These are phyloP conservation scores for Scedosporium dehoogii DNA, from an alignment of 2,329 filamentous ascomycete genomes.

Conservation along the genomic window DNA sequence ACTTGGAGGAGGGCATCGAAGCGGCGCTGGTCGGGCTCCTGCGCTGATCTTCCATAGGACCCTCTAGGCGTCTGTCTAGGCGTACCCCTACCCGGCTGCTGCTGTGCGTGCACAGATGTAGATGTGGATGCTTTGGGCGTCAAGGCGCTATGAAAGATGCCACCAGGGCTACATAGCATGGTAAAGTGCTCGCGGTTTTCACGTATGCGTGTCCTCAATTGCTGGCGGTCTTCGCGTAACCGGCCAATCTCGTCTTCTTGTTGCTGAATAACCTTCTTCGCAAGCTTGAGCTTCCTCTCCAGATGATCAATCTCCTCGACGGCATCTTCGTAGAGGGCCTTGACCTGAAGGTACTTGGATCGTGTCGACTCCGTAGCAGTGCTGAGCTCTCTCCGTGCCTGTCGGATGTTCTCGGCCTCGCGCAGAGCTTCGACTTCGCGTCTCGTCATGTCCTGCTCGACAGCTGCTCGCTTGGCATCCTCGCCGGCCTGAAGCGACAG, in stretches of 20 bases:
- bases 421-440: conserved; percentile 80
- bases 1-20: conserved; percentile 77
- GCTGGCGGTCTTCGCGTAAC: conserved; percentile 65
- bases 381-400: conserved; percentile 44
- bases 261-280: conserved; percentile 69
- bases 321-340: conserved; percentile 55
- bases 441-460: conserved; percentile 87
- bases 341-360: conserved; percentile 49
- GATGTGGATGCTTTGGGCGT: conserved; percentile 35
- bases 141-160: conserved; percentile 52
- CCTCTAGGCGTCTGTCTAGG: conserved; percentile 13
- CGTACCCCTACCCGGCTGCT: conserved; percentile 24
- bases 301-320: conserved; percentile 57
- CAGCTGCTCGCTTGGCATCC: conserved; percentile 74
- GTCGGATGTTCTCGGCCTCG: conserved; percentile 58
- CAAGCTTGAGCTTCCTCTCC: conserved; percentile 55
- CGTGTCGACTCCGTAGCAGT: conserved; percentile 42
- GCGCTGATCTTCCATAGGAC: conserved; percentile 12
- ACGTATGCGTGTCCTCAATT: conserved; percentile 73
- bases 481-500: conserved; percentile 76
- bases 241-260: conserved; percentile 63
- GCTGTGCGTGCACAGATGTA: not conserved
- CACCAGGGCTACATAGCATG: conserved; percentile 64
- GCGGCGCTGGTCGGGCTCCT: conserved; percentile 45
- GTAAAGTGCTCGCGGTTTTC: conserved; percentile 86